Evolutionary conservation across 768 basidiomycete genomes (phyloP).

Genomic region (Leccinum broughii): DNA sequence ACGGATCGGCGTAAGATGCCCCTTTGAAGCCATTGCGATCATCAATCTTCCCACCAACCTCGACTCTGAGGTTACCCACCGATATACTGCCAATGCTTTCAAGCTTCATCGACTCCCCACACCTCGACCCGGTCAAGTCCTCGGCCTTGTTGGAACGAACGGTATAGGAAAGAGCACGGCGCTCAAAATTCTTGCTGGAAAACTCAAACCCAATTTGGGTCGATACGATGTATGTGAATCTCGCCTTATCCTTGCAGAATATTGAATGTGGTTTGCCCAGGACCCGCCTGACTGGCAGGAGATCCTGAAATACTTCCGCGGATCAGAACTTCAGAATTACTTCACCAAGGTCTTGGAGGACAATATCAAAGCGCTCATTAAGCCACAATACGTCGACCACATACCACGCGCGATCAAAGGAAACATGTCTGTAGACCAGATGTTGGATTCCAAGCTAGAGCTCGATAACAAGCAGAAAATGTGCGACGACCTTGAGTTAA

Average conservation of each 20-base stretch:
- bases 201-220: conserved; percentile 96
- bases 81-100: conserved; percentile 98
- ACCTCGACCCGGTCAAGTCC: conserved; percentile 94
- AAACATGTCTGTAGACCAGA: conserved; percentile 77
- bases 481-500: conserved; percentile 84
- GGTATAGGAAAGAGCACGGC: conserved; percentile 99
- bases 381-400: conserved; percentile 99
- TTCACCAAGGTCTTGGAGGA: conserved; percentile 99
- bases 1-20: conserved; percentile 63
- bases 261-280: conserved; percentile 37
- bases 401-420: conserved; percentile 97
- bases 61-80: conserved; percentile 94
- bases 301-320: conserved; percentile 97
- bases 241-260: neutral
- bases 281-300: conserved; percentile 99
- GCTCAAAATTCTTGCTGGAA: conserved; percentile 93
- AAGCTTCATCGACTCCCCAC: conserved; percentile 98
- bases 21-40: conserved; percentile 98
- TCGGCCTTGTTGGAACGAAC: conserved; percentile 98
- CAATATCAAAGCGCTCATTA: conserved; percentile 97
- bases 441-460: conserved; percentile 92
- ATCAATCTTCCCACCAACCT: conserved; percentile 99
- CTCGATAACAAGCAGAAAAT: conserved; percentile 85
- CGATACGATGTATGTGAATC: conserved; percentile 78
- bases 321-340: conserved; percentile 98